Conservation (phyloP, 495 filamentous ascomycete genomes). For the Terfezia claveryi region DNA sequence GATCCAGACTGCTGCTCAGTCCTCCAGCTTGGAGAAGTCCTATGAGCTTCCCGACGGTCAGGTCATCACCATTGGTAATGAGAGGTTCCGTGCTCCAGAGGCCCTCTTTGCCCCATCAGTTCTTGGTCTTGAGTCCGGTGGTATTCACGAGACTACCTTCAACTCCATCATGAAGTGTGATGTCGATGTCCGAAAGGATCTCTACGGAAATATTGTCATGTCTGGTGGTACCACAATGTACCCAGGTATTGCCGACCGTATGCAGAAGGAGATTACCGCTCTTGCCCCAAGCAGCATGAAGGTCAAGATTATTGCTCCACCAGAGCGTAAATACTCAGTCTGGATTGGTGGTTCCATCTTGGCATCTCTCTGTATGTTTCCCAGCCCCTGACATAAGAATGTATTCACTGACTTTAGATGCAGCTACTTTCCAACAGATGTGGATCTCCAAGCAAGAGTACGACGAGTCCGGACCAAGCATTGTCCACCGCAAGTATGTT, state of each 20-base stretch:
- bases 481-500: slow-evolving; percentile 78
- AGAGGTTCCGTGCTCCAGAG: slow-evolving; percentile 88
- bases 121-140: slow-evolving; percentile 90
- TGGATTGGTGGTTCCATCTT: slow-evolving; percentile 99
- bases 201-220: slow-evolving; percentile 92
- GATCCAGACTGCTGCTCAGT: slow-evolving; percentile 98
- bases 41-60: slow-evolving; percentile 99
- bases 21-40: slow-evolving; percentile 95
- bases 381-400: not conserved
- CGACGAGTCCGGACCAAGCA: slow-evolving; percentile 97
- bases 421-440: slow-evolving; percentile 55
- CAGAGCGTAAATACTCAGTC: slow-evolving; percentile 95
- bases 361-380: slow-evolving; percentile 43
- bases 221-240: slow-evolving; percentile 92
- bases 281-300: slow-evolving; percentile 97
- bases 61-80: slow-evolving; percentile 95
- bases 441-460: slow-evolving; percentile 99
- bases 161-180: slow-evolving; percentile 95
- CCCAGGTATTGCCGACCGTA: slow-evolving; percentile 99
- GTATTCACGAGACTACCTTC: slow-evolving; percentile 91
- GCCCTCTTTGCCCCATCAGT: slow-evolving; percentile 96
- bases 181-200: slow-evolving; percentile 77
- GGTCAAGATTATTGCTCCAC: slow-evolving; percentile 94
- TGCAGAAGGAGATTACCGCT: slow-evolving; percentile 99
- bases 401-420: not conserved